Conservation (phyloP, 495 filamentous ascomycete species). For the Xylaria nigripes region DNA sequence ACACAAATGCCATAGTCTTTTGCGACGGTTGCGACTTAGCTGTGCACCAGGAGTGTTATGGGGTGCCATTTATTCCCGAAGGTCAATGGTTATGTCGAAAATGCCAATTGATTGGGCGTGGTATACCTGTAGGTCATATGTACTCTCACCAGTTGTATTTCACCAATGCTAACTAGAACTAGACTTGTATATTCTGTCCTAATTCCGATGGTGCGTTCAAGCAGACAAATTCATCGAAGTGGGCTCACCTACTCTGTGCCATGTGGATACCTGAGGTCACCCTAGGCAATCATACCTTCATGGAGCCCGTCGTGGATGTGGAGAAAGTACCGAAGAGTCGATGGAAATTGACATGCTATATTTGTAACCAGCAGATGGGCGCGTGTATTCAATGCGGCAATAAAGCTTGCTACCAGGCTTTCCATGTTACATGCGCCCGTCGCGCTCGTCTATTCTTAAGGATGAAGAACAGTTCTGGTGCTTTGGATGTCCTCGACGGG, state of each 20-base stretch:
- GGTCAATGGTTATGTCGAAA: slow-evolving; percentile 98
- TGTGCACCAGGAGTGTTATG: slow-evolving; percentile 98
- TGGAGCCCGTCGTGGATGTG: slow-evolving; percentile 97
- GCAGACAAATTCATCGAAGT: slow-evolving; percentile 88
- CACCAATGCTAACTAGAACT: slow-evolving; percentile 9
- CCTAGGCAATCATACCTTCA: slow-evolving; percentile 91
- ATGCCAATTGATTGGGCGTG: slow-evolving; percentile 88
- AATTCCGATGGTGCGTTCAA: slow-evolving; percentile 98
- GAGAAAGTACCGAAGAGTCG: slow-evolving; percentile 90
- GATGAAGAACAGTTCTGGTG: slow-evolving; percentile 87
- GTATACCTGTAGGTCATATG: slow-evolving; percentile 58
- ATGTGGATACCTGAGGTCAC: slow-evolving; percentile 98
- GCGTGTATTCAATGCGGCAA: slow-evolving; percentile 98
- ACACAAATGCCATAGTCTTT: slow-evolving; percentile 99
- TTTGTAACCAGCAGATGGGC: slow-evolving; percentile 95
- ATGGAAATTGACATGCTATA: slow-evolving; percentile 93
- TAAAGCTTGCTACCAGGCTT: slow-evolving; percentile 94
- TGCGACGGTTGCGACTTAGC: slow-evolving; percentile 97
- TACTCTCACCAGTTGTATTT: slow-evolving; percentile 9
- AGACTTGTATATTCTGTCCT: slow-evolving; percentile 96
- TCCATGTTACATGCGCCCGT: slow-evolving; percentile 94
- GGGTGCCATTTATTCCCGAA: slow-evolving; percentile 96
- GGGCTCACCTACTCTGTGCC: slow-evolving; percentile 93
- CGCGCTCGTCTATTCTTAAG: slow-evolving; percentile 82
- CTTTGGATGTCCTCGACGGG: slow-evolving; percentile 74